Evolutionary conservation across 768 basidiomycete species (phyloP).

Genomic region (Sarcodon sp.): DNA sequence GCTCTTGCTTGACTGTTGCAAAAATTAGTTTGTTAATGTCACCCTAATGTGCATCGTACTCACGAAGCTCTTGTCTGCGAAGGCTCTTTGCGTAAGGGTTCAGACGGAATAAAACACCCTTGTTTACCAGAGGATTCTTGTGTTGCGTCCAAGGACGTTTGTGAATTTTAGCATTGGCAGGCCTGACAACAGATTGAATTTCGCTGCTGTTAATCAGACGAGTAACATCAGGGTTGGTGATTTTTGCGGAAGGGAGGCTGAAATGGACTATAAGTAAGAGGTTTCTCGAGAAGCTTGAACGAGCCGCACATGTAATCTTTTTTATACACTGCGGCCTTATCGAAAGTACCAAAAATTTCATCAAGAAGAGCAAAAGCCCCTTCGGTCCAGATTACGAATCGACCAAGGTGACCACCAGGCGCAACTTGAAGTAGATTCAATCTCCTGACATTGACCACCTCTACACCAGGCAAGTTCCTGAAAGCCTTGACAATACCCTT

Average conservation of each 20-base stretch:
- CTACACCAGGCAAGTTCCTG: constrained; percentile 98
- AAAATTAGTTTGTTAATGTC: constrained; percentile 1
- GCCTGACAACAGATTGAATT: constrained; percentile 94
- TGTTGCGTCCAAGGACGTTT: constrained; percentile 98
- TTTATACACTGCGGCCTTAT: constrained; percentile 77
- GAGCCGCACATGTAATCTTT: constrained; percentile 70
- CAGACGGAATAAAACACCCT: constrained; percentile 88
- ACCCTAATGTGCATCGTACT: constrained; percentile 19
- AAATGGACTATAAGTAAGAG: neutral
- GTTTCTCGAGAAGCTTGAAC: neutral
- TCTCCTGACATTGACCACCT: constrained; percentile 86
- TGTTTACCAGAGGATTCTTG: constrained; percentile 97
- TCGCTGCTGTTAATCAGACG: constrained; percentile 97
- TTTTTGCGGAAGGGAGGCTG: constrained; percentile 92
- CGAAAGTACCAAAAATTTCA: constrained; percentile 90
- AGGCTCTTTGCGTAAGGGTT: constrained; percentile 97
- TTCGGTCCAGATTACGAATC: constrained; percentile 99
- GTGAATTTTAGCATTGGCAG: constrained; percentile 70
- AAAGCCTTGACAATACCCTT: constrained; percentile 96
- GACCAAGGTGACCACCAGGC: constrained; percentile 97
- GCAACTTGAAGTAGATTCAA: constrained; percentile 98
- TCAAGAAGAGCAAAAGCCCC: constrained; percentile 87
- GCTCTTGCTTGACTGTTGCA: constrained; percentile 64
- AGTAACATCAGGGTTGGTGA: constrained; percentile 92
- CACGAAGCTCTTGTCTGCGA: constrained; percentile 80